Percentiles rank a stretch among this genome's conserved stretches.
Conservation (phyloP, 495 filamentous ascomycete genomes). For the Trichoderma orchidacearum region DNA sequence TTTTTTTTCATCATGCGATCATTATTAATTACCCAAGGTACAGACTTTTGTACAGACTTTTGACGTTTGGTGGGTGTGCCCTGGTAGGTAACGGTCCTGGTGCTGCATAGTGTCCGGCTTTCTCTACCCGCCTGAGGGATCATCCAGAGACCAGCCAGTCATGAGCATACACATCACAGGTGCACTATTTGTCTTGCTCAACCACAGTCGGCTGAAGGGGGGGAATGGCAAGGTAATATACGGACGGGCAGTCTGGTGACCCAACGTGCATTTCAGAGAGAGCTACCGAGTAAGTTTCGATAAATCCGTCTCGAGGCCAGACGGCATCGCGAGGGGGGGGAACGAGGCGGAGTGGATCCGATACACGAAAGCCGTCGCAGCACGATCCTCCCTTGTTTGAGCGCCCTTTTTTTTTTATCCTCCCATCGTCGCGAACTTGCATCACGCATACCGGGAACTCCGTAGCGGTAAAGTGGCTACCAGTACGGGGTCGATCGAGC, state of each 20-base stretch:
- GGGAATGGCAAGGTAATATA: background rate
- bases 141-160: background rate
- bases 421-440: too few relatives aligned
- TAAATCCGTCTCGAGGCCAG: background rate
- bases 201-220: background rate
- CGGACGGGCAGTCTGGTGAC: background rate
- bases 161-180: background rate
- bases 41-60: too few relatives aligned
- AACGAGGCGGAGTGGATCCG: background rate
- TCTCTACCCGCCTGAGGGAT: background rate
- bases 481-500: too few relatives aligned
- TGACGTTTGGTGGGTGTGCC: too few relatives aligned
- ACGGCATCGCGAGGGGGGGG: too few relatives aligned
- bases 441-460: background rate
- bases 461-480: background rate
- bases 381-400: background rate
- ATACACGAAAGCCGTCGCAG: background rate
- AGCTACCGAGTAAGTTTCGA: background rate
- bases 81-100: too few relatives aligned
- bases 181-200: background rate
- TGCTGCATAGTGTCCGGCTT: too few relatives aligned
- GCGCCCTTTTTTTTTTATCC: too few relatives aligned
- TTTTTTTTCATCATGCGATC: too few relatives aligned
- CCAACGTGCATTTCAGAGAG: background rate
- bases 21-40: too few relatives aligned